phyloP scores from a whole-genome alignment of 2,329 filamentous ascomycete genomes.

The Metarhizium album region DNA sequence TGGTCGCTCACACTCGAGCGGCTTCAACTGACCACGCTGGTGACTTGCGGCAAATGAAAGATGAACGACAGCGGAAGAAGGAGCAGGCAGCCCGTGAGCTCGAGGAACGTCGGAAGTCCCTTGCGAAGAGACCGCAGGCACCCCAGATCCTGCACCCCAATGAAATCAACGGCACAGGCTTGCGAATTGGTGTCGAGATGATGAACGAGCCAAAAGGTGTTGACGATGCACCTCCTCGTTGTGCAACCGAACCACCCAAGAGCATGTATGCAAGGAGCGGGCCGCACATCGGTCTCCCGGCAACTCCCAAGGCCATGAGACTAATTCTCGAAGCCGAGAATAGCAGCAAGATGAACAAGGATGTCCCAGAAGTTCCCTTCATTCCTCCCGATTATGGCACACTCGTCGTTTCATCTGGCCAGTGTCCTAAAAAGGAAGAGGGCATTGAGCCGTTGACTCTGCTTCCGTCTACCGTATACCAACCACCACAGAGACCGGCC shows the following conservation, averaged over 20 bases:
- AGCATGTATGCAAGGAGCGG: conserved; percentile 39
- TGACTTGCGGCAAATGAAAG: conserved; percentile 44
- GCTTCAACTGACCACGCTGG: conserved; percentile 37
- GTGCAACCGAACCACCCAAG: conserved; percentile 52
- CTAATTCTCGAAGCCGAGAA: conserved; percentile 57
- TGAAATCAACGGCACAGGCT: conserved; percentile 27
- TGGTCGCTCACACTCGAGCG: conserved; percentile 20
- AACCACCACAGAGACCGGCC: conserved; percentile 36
- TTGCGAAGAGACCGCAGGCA: conserved; percentile 69
- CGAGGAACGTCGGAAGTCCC: conserved; percentile 75
- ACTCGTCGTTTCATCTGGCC: conserved; percentile 28
- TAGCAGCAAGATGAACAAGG: conserved; percentile 24
- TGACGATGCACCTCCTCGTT: conserved; percentile 42
- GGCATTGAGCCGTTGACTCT: conserved; percentile 31
- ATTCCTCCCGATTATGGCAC: conserved; percentile 39
- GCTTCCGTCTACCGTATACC: conserved; percentile 50
- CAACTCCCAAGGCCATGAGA: conserved; percentile 84
- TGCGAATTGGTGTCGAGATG: conserved; percentile 27
- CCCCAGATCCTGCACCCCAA: conserved; percentile 70
- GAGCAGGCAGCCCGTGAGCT: conserved; percentile 74
- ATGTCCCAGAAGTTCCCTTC: conserved; percentile 44
- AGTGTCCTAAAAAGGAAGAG: conserved; percentile 22
- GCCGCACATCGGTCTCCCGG: conserved; percentile 66
- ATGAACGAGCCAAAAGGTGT: conserved; percentile 30
- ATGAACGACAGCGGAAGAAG: conserved; percentile 56